Conservation (phyloP, 2,329 filamentous ascomycete species). For the Venturia pyrina region DNA sequence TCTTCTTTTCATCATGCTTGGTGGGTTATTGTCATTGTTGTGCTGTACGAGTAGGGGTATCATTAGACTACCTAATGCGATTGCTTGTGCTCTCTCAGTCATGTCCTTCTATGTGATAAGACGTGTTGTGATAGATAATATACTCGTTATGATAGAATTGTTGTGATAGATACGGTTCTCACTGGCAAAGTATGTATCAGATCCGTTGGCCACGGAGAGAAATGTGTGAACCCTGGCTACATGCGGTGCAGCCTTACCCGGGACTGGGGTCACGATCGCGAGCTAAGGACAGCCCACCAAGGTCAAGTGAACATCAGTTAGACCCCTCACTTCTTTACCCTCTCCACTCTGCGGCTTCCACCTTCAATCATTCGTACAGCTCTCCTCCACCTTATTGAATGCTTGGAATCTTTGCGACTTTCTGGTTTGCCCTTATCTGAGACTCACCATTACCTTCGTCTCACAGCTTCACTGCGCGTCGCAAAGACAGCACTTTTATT, state of each 20-base stretch:
- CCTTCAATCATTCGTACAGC: not conserved
- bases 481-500: not conserved
- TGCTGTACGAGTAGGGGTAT: not conserved
- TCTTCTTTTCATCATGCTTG: not conserved
- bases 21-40: not conserved
- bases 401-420: not conserved
- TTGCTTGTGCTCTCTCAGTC: not conserved
- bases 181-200: not conserved
- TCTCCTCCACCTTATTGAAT: too few species aligned
- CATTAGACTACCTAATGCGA: not conserved
- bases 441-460: too few species aligned
- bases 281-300: not conserved
- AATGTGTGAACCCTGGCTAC: not conserved
- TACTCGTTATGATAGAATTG: too few species aligned
- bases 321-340: not conserved
- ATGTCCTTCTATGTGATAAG: not conserved
- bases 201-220: not conserved
- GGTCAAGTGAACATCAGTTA: not conserved
- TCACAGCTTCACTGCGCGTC: not conserved
- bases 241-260: conserved; percentile 5
- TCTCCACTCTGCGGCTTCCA: not conserved
- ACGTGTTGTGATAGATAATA: too few species aligned
- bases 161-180: too few species aligned
- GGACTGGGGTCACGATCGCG: not conserved
- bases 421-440: too few species aligned